Base-by-base conservation (phyloP, 768 basidiomycete species). In the Phaeotremella skinneri region DNA sequence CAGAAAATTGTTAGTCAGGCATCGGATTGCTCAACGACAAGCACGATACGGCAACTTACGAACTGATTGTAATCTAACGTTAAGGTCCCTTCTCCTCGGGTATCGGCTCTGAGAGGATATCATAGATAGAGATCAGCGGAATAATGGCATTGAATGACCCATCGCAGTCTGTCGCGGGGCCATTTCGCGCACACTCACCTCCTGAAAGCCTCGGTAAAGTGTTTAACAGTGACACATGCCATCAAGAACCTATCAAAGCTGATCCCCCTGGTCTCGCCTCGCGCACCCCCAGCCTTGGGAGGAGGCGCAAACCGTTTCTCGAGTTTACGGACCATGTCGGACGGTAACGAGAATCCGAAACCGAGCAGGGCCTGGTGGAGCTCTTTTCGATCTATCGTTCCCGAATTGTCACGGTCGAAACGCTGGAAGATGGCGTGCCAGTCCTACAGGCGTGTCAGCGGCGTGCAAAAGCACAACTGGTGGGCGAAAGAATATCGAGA, bases 141-240 rank as follows among this genome's bases (percentile, higher is more conserved):
- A 26, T 47, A 58, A 37, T 37, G 9, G 34, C 9, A 37, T 37
- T 37, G 34, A n/a, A n/a, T n/a, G n/a, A n/a, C n/a, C n/a, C n/a
- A n/a, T n/a, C 13, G 27, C 17, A 57, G 4, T 49, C 48, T n/a
- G 5, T n/a, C 45, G n/a, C 6, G 26, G 11, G 23, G 16, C 14
- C n/a, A n/a, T 6, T 32, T 20, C 51, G 29, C 42, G 6, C 29
- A 30, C 17, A 23, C 73, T 58, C 55, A 74, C 73, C 63, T 58
- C 45, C 76, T 68, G 56, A 77, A 77, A 23, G 67, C 71, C 59
- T 77, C 76, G 0, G 76, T 75, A 50, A 69, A 77, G 55, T 77
- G 76, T 58, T 77, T 77, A 29, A 77, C 76, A n/a, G 76, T 77
- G 14, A 77, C 76, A 56, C 76, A 77, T 45, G 76, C 76, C 76